These are phyloP conservation scores for Globisporangium alternatum DNA, from an alignment of 352 stramenopile genomes.

Conservation along the genomic window DNA sequence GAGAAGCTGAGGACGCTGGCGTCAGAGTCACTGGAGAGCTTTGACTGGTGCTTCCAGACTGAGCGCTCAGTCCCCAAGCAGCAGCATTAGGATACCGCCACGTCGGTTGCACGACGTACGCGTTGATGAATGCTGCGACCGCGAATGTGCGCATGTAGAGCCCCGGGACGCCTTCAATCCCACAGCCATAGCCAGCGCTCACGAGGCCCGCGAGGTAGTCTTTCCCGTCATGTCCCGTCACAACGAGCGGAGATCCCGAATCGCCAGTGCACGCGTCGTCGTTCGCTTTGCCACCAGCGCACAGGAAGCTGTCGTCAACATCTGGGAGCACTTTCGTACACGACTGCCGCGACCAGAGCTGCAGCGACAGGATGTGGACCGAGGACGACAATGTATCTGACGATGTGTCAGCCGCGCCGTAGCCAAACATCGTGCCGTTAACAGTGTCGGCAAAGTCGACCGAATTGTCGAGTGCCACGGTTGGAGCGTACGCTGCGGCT, in stretches of 20 bases:
- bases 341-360: neutral
- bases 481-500: neutral
- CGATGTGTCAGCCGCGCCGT: neutral
- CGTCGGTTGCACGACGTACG: slow-evolving; percentile 3
- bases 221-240: neutral
- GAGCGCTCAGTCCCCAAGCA: neutral
- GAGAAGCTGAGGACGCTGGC: neutral
- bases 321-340: slow-evolving; percentile 7
- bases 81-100: neutral
- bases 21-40: neutral
- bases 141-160: neutral
- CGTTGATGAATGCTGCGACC: neutral
- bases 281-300: neutral
- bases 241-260: neutral
- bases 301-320: slow-evolving; percentile 3
- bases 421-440: slow-evolving; percentile 2
- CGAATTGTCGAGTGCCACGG: slow-evolving; percentile 3
- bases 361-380: neutral
- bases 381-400: neutral
- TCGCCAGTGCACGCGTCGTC: slow-evolving; percentile 8
- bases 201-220: slow-evolving; percentile 1
- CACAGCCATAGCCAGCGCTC: slow-evolving; percentile 3
- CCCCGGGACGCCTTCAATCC: neutral
- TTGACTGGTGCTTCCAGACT: neutral
- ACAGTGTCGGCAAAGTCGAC: neutral